Evolutionary conservation across 495 filamentous ascomycete species (phyloP).

Genomic region (Aspergillus haitiensis): DNA sequence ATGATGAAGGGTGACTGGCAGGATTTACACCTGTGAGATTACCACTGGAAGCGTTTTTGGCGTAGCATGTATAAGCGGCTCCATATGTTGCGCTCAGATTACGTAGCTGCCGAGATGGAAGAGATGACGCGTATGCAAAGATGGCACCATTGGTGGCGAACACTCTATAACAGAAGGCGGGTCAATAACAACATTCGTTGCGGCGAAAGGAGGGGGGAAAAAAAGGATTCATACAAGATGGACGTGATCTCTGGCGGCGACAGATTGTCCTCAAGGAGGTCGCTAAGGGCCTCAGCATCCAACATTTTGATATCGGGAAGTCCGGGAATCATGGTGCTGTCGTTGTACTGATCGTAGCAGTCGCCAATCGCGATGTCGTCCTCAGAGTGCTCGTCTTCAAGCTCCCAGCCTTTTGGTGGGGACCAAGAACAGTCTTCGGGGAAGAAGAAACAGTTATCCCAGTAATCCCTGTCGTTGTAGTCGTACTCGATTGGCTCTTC

Average conservation of each 20-base stretch:
- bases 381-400: conserved; percentile 26
- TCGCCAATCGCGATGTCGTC: conserved; percentile 16
- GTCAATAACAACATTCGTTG: neutral
- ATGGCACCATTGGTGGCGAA: conserved; percentile 51
- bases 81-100: conserved; percentile 51
- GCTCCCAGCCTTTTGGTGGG: conserved; percentile 35
- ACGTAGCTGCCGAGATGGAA: conserved; percentile 45
- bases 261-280: conserved; percentile 49
- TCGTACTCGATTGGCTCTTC: conserved; percentile 51
- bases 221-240: conserved; percentile 36
- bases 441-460: conserved; percentile 50
- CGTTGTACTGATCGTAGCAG: conserved; percentile 17
- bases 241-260: conserved; percentile 51
- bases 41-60: conserved; percentile 46
- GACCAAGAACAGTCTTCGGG: conserved; percentile 51
- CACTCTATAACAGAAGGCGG: conserved; percentile 22
- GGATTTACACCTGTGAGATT: conserved; percentile 52
- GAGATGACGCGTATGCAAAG: conserved; percentile 47
- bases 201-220: neutral
- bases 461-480: conserved; percentile 47
- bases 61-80: conserved; percentile 51
- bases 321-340: conserved; percentile 48
- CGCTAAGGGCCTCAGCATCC: conserved; percentile 48
- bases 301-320: conserved; percentile 53
- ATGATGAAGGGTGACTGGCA: conserved; percentile 49